A percentile compares a stretch with the other conserved stretches of the same genome.
These are phyloP conservation scores for Tuber umbilicatum DNA, from an alignment of 495 filamentous ascomycete species.

Conservation along the genomic window DNA sequence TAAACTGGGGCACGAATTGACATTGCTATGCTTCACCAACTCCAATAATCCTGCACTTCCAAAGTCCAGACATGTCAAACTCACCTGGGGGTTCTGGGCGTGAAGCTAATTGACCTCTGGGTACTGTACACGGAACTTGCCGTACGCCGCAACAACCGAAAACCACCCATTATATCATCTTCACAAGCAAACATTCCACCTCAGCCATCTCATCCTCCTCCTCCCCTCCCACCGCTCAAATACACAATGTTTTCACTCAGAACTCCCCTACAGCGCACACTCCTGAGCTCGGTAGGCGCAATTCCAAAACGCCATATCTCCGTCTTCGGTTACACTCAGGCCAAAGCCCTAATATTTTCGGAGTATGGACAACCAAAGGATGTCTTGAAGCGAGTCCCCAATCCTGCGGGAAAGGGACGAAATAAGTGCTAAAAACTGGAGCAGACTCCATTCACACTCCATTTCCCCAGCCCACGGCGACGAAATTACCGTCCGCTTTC, in stretches of 20 bases:
- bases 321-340: constrained; percentile 95
- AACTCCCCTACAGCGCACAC: constrained; percentile 13
- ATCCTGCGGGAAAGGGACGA: neutral
- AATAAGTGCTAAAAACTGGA: constrained; percentile 9
- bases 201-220: neutral
- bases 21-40: neutral
- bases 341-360: constrained; percentile 80
- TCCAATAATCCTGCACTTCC: neutral
- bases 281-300: constrained; percentile 7
- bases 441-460: constrained; percentile 71
- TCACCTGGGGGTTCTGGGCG: neutral
- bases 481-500: constrained; percentile 63
- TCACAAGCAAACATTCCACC: neutral
- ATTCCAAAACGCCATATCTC: constrained; percentile 50
- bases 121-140: neutral
- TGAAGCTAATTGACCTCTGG: neutral
- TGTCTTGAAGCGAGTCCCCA: constrained; percentile 58
- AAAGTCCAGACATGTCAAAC: neutral
- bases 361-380: constrained; percentile 78
- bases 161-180: neutral
- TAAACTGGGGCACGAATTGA: neutral
- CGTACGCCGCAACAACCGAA: neutral
- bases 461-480: constrained; percentile 61
- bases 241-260: constrained; percentile 19
- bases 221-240: neutral